Evolutionary conservation across 176 grass and related monocot species (phyloP).

Genomic region (Aegilops umbellulata): DNA sequence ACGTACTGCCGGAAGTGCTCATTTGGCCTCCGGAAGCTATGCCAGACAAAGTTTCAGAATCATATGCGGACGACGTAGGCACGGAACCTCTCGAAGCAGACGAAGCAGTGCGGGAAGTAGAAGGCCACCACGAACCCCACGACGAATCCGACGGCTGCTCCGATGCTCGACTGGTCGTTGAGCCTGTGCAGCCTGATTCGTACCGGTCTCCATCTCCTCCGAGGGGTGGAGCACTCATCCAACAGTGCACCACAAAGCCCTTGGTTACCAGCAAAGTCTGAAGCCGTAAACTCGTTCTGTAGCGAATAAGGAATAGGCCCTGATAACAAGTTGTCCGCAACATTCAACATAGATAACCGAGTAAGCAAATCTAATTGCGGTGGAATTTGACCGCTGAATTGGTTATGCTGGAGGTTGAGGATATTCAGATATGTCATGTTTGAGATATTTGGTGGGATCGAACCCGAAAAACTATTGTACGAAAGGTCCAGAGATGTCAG

Average conservation of each 20-base stretch:
- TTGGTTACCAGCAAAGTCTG: background rate
- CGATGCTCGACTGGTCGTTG: background rate
- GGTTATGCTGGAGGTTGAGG: constrained; percentile 39
- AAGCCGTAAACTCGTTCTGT: background rate
- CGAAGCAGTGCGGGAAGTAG: background rate
- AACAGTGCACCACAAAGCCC: background rate
- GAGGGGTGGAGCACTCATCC: background rate
- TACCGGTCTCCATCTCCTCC: background rate
- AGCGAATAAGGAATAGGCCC: too few relatives aligned
- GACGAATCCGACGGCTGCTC: background rate
- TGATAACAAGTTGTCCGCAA: constrained; percentile 29
- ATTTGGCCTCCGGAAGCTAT: too few relatives aligned
- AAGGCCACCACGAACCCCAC: constrained; percentile 4
- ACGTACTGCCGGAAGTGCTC: too few relatives aligned
- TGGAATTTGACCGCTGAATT: constrained; percentile 26
- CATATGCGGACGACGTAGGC: background rate
- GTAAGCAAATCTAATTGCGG: background rate
- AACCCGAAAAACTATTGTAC: constrained; percentile 35
- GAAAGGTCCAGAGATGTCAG: constrained; percentile 50
- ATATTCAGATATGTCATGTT: background rate
- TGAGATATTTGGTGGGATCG: constrained; percentile 27
- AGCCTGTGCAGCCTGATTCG: background rate
- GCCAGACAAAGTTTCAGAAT: background rate
- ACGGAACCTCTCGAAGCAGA: background rate
- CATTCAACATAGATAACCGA: background rate